Evolutionary conservation across 2,329 filamentous ascomycete genomes (phyloP), one percentile per base, ranked within the genome.

Genomic region (Aspergillus sp.): DNA sequence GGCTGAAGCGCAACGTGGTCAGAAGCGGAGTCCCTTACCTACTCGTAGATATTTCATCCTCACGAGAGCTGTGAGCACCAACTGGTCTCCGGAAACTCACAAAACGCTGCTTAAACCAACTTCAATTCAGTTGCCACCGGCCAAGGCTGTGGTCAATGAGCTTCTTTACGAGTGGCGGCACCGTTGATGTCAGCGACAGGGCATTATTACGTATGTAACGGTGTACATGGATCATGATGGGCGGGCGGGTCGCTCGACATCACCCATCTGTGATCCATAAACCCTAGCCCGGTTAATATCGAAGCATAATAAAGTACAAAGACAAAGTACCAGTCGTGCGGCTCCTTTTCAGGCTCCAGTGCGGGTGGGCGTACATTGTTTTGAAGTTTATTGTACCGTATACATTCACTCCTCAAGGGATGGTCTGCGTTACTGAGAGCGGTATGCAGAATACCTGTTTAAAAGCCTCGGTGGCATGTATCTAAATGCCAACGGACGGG

Each of bases 381-480:
- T 30, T 30, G 27, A 30, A 30, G 27, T 30, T 30, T 30, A 30
- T 30, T 30, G 27, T 30, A 30, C 9, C 27, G 27, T 30, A 4
- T 9, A 30, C 27, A 30, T 30, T 30, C 27, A 37, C 34, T 37
- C 15, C 34, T 37, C 44, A 48, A 48, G 45, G 45, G 45, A 34
- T 19, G 45, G 45, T 19, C 13, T 17, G 24, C 15, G 20, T 24
- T 11, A 27, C 51, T 22, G 42, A 46, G 41, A 24, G n/a, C 42
- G 51, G 51, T 47, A 54, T 47, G 51, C 13, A 53, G 41, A 30
- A 53, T 53, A 27, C 42, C 39, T 19, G 12, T 9, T 34, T 19
- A 52, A 20, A 57, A 45, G 65, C 61, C 58, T 56, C 55, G 39
- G 49, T 39, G 57, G 58, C 54, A 57, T 58, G 61, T 61, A 19